Conservation (phyloP, 2,329 filamentous ascomycete genomes). For the Hymenotorrendiella dingleyae region DNA sequence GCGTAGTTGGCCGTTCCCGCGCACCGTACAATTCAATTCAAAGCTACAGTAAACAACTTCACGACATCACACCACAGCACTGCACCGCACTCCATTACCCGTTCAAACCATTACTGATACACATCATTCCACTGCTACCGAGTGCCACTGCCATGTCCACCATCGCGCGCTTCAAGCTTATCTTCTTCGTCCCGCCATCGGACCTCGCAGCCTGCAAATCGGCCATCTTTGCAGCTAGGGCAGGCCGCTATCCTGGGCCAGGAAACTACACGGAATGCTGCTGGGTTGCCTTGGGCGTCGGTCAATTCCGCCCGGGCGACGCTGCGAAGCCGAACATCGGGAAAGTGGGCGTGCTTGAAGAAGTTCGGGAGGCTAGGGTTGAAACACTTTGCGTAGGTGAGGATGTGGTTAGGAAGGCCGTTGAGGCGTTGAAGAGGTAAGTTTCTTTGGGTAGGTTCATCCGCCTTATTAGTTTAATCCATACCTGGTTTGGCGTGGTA, state of each 20-base stretch:
- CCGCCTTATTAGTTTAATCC: too few relatives aligned
- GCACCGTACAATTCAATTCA: too few relatives aligned
- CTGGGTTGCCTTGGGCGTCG: constrained; percentile 48
- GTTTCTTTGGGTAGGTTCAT: constrained; percentile 27
- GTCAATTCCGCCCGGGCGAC: constrained; percentile 60
- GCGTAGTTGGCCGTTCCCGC: too few relatives aligned
- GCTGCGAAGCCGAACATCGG: constrained; percentile 60
- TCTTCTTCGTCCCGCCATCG: constrained; percentile 45
- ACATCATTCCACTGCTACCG: too few relatives aligned
- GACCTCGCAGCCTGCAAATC: constrained; percentile 45
- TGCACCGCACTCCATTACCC: too few relatives aligned
- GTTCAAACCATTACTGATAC: too few relatives aligned
- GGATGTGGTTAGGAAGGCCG: constrained; percentile 49
- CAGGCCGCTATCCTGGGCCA: constrained; percentile 39
- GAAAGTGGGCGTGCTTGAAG: constrained; percentile 48
- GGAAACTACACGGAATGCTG: constrained; percentile 48
- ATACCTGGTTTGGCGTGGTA: constrained; percentile 6
- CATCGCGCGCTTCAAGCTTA: constrained; percentile 41
- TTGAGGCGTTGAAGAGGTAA: constrained; percentile 60
- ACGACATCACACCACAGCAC: too few relatives aligned
- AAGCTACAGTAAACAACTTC: too few relatives aligned
- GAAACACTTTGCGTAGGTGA: constrained; percentile 58
- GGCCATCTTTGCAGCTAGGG: constrained; percentile 53
- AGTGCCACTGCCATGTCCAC: too few relatives aligned
- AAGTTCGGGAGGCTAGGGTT: constrained; percentile 54